phyloP scores from a whole-genome alignment of 139 green algal species.

The Deuterostichococcus epilithicus region DNA sequence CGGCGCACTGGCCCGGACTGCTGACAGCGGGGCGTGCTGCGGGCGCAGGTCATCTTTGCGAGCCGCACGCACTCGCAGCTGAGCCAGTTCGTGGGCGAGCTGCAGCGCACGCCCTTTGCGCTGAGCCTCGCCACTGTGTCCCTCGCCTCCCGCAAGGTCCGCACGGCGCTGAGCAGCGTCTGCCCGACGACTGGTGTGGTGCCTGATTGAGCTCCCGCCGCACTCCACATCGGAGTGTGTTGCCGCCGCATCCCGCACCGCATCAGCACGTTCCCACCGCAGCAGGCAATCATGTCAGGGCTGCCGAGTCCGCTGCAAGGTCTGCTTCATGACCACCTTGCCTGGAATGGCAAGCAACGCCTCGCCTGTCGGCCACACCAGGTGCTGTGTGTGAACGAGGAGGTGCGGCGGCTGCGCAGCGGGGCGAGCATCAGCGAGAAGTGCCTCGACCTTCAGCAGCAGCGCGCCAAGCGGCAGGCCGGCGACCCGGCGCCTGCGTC shows the following conservation, averaged over 20 bases:
- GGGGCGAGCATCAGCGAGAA: constrained; percentile 77
- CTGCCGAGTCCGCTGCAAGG: no score
- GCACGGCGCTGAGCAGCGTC: no score
- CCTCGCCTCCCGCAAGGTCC: constrained; percentile 57
- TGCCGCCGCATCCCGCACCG: no score
- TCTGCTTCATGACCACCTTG: no score
- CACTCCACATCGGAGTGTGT: no score
- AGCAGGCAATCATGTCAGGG: background rate
- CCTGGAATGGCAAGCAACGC: no score
- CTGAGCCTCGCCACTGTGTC: constrained; percentile 54
- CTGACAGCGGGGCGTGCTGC: background rate
- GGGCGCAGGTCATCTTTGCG: constrained; percentile 84
- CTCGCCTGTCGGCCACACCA: constrained; percentile 21
- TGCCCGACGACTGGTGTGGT: no score
- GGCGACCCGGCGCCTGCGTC: constrained; percentile 1
- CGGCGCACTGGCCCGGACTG: no score
- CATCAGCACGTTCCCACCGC: background rate
- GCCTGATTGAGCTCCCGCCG: no score
- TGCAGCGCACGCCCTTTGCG: constrained; percentile 65
- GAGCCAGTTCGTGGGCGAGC: constrained; percentile 80
- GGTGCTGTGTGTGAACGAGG: constrained; percentile 85
- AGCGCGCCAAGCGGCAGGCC: constrained; percentile 20
- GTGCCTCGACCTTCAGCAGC: constrained; percentile 82
- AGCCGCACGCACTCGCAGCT: constrained; percentile 96
- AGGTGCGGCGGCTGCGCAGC: constrained; percentile 44